A percentile compares a stretch with the other conserved stretches of the same genome.
Conservation (phyloP, 2,329 filamentous ascomycete species). For the Drechslerella stenobrocha region DNA sequence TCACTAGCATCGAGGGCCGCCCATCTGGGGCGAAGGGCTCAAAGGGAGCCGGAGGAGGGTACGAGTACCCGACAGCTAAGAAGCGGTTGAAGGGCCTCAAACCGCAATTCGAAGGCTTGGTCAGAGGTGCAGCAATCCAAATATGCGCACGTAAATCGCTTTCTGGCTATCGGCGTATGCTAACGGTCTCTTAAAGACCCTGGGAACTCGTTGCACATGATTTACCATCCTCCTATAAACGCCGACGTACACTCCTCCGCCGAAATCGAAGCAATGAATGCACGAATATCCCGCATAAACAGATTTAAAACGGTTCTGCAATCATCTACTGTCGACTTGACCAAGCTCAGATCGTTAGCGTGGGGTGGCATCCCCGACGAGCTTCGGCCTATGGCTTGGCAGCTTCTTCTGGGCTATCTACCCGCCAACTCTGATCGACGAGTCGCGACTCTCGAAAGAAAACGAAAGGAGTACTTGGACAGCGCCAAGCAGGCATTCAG, state of each 20-base stretch:
- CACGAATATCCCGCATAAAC: conserved; percentile 90
- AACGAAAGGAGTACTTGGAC: conserved; percentile 94
- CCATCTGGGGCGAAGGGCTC: conserved; percentile 31
- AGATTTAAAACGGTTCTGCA: conserved; percentile 98
- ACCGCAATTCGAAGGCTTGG: conserved; percentile 95
- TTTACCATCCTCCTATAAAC: conserved; percentile 78
- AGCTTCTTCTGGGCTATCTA: conserved; percentile 88
- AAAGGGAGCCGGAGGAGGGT: conserved; percentile 34
- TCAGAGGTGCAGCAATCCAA: conserved; percentile 64
- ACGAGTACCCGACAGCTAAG: conserved; percentile 51
- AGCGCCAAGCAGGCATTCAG: conserved; percentile 77
- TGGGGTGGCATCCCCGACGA: conserved; percentile 96
- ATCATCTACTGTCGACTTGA: conserved; percentile 81
- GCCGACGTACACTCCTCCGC: conserved; percentile 65
- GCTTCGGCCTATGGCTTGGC: conserved; percentile 98
- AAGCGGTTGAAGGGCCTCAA: conserved; percentile 79
- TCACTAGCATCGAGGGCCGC: conserved; percentile 44
- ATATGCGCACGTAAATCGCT: no score
- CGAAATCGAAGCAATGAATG: conserved; percentile 80
- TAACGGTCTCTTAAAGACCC: conserved; percentile 62
- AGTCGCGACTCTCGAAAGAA: conserved; percentile 85
- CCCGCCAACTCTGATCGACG: conserved; percentile 95
- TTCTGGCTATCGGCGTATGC: no score
- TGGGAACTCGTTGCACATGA: conserved; percentile 91
- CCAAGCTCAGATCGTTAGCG: conserved; percentile 79